Evolutionary conservation across 257 asterid genomes (phyloP).

Genomic region (Forsythia viridissima): DNA sequence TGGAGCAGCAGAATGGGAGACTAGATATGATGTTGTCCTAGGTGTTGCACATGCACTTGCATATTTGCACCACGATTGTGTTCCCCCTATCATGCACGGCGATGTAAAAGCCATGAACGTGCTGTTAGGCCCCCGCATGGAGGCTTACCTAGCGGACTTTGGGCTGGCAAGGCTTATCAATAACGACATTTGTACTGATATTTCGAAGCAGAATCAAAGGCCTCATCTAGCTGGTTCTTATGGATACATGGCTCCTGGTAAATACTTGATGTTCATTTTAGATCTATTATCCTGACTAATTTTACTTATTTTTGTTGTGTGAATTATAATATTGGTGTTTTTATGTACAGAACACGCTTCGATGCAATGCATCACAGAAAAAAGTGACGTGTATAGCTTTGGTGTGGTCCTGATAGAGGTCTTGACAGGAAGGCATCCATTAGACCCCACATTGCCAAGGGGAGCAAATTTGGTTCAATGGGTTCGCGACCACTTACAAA

Average conservation of each 20-base stretch:
- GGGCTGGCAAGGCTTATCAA: conserved; percentile 80
- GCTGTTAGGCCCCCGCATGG: conserved; percentile 71
- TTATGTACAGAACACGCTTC: conserved; percentile 72
- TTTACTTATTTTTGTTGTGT: neutral
- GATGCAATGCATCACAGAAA: conserved; percentile 76
- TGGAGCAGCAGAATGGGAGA: conserved; percentile 90
- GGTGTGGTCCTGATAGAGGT: conserved; percentile 89
- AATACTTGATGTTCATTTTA: neutral
- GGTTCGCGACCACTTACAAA: conserved; percentile 72
- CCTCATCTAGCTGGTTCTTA: conserved; percentile 93
- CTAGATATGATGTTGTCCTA: conserved; percentile 65
- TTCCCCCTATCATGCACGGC: conserved; percentile 92
- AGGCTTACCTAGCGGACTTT: conserved; percentile 86
- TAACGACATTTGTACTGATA: conserved; percentile 25
- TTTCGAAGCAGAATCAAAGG: conserved; percentile 57
- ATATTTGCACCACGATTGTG: conserved; percentile 88
- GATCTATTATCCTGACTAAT: neutral
- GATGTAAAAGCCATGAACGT: conserved; percentile 98
- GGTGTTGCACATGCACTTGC: conserved; percentile 90
- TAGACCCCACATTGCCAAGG: conserved; percentile 86
- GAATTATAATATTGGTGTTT: neutral
- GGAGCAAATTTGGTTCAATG: conserved; percentile 89
- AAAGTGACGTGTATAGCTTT: conserved; percentile 85
- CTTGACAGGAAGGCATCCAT: conserved; percentile 90
- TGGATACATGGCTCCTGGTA: conserved; percentile 99